Percentiles rank a stretch among this genome's conserved stretches.
These are phyloP conservation scores for Fraxinus sp. DNA, from an alignment of 305 asterid species.

Conservation along the genomic window DNA sequence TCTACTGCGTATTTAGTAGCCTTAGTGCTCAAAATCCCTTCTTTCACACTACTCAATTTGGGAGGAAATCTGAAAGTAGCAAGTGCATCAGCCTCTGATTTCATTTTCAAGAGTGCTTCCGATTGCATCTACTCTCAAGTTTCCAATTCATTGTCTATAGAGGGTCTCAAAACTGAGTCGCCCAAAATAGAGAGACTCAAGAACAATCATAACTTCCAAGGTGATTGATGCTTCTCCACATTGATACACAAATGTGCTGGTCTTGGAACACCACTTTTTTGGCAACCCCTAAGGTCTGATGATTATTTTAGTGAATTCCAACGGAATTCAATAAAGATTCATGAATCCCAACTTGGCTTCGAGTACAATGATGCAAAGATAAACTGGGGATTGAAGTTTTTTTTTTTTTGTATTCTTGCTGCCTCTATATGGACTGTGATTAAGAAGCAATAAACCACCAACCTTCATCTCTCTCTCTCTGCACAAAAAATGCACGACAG, in stretches of 20 bases:
- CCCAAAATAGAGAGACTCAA: background rate
- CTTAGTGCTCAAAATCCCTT: background rate
- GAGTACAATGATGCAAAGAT: background rate
- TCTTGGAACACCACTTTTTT: background rate
- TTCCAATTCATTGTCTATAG: background rate
- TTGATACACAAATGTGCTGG: background rate
- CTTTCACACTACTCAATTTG: background rate
- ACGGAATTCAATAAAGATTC: background rate
- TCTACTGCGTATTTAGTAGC: background rate
- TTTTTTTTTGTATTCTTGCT: background rate
- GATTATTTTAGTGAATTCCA: background rate
- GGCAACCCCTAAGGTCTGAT: background rate
- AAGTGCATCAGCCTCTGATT: background rate
- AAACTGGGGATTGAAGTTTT: background rate
- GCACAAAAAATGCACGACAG: background rate
- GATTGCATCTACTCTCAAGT: background rate
- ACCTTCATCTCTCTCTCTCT: background rate
- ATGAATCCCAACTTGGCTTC: background rate
- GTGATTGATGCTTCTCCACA: background rate
- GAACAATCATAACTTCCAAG: background rate
- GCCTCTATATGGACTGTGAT: background rate
- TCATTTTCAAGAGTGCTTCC: background rate
- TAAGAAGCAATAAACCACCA: background rate
- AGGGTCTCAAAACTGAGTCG: background rate
- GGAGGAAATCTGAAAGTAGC: background rate